Conservation (phyloP, 129 eudicot genomes). For the Flaveria brownii region DNA sequence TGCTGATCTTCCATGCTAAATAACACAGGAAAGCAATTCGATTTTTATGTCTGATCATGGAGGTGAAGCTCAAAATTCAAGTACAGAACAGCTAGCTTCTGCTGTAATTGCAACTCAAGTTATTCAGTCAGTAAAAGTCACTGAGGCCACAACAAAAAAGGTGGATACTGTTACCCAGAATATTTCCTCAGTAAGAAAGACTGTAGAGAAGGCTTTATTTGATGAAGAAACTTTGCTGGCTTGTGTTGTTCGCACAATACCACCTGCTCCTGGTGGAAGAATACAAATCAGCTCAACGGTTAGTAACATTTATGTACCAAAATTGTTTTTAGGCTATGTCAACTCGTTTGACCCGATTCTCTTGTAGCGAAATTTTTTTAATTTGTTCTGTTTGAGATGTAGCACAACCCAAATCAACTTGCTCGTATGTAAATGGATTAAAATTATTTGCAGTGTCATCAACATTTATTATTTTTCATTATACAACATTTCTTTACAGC, state of each 20-base stretch:
- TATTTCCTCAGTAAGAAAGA: slow-evolving; percentile 38
- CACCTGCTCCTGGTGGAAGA: slow-evolving; percentile 76
- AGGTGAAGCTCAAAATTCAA: slow-evolving; percentile 39
- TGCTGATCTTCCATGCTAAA: slow-evolving; percentile 18
- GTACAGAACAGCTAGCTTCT: slow-evolving; percentile 33
- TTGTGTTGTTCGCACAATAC: slow-evolving; percentile 89
- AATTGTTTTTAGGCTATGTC: neutral
- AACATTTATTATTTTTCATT: neutral
- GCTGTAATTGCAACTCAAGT: slow-evolving; percentile 44
- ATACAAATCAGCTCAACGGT: slow-evolving; percentile 97
- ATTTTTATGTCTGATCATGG: slow-evolving; percentile 34
- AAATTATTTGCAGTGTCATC: neutral
- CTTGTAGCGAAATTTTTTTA: neutral
- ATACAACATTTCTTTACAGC: slow-evolving; percentile 41
- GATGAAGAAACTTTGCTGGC: slow-evolving; percentile 85
- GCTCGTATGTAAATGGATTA: neutral
- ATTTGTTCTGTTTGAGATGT: neutral
- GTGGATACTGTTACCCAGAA: slow-evolving; percentile 42
- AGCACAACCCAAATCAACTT: neutral
- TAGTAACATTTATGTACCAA: slow-evolving; percentile 24
- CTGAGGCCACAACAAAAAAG: slow-evolving; percentile 32
- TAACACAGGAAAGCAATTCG: slow-evolving; percentile 49
- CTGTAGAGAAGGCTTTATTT: slow-evolving; percentile 51
- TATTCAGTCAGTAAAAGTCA: slow-evolving; percentile 32
- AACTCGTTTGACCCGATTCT: neutral